Evolutionary conservation across 2,329 filamentous ascomycete species (phyloP).

Genomic region (Penicillium sp.): DNA sequence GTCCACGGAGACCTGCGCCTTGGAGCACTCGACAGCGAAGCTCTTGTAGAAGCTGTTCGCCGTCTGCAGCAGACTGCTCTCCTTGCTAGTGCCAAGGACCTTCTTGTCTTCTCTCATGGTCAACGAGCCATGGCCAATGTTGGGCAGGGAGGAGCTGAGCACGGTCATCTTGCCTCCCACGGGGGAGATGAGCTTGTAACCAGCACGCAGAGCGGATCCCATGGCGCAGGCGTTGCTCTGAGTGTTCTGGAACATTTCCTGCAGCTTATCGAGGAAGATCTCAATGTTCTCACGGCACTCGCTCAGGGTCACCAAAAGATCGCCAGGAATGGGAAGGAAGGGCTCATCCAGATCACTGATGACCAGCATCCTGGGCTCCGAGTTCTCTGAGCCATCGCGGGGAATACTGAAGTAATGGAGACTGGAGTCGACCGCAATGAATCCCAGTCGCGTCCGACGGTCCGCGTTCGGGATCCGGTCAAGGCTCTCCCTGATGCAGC

Average conservation of each 20-base stretch:
- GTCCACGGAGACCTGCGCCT: slow-evolving; percentile 95
- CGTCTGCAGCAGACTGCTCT: slow-evolving; percentile 77
- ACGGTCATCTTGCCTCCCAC: slow-evolving; percentile 93
- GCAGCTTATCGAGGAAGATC: slow-evolving; percentile 78
- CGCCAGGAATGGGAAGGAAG: slow-evolving; percentile 85
- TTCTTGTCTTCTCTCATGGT: slow-evolving; percentile 96
- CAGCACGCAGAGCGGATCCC: slow-evolving; percentile 83
- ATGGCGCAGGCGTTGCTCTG: slow-evolving; percentile 84
- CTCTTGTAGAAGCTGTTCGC: slow-evolving; percentile 97
- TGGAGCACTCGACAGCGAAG: slow-evolving; percentile 96
- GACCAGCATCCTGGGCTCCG: slow-evolving; percentile 82
- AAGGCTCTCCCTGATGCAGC: slow-evolving; percentile 88
- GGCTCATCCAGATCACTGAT: slow-evolving; percentile 93
- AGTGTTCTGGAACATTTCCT: slow-evolving; percentile 93
- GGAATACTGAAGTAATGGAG: slow-evolving; percentile 94
- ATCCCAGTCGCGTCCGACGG: slow-evolving; percentile 80
- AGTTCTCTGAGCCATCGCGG: slow-evolving; percentile 73
- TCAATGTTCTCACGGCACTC: slow-evolving; percentile 89
- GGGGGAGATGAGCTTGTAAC: slow-evolving; percentile 89
- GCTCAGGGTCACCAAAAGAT: slow-evolving; percentile 77
- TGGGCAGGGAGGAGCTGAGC: slow-evolving; percentile 79
- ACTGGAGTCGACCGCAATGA: slow-evolving; percentile 88
- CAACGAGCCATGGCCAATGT: slow-evolving; percentile 77
- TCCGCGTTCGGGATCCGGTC: slow-evolving; percentile 98
- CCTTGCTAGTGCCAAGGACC: slow-evolving; percentile 83